phyloP scores from a whole-genome alignment of 2,329 filamentous ascomycete genomes.

The Curvularia spicifera region DNA sequence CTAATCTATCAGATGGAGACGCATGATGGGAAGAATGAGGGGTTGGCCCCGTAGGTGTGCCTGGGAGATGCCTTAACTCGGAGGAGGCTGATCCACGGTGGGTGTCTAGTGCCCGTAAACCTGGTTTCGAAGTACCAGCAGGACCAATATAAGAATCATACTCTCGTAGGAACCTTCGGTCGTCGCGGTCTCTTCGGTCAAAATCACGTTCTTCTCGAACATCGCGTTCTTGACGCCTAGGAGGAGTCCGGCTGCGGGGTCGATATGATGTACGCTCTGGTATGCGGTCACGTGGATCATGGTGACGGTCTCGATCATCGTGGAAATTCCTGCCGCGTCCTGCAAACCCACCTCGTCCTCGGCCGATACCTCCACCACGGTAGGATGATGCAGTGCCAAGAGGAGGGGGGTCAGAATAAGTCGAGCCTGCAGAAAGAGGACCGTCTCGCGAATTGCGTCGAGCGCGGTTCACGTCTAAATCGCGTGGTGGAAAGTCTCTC shows the following conservation, averaged over 20 bases:
- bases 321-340: conserved; percentile 56
- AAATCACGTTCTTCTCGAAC: conserved; percentile 49
- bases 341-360: conserved; percentile 58
- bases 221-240: conserved; percentile 59
- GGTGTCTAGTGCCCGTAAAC: conserved; percentile 39
- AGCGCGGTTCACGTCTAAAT: conserved; percentile 70
- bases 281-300: conserved; percentile 50
- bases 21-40: conserved; percentile 44
- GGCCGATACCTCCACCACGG: conserved; percentile 60
- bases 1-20: conserved; percentile 42
- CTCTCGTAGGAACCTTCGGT: conserved; percentile 54
- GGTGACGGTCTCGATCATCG: conserved; percentile 58
- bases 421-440: conserved; percentile 73
- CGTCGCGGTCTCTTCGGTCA: conserved; percentile 49
- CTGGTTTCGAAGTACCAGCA: conserved; percentile 39
- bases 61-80: conserved; percentile 43
- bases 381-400: conserved; percentile 62
- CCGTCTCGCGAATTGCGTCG: conserved; percentile 75
- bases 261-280: conserved; percentile 58
- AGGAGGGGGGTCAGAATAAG: conserved; percentile 68
- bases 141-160: conserved; percentile 53
- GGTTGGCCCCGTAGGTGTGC: conserved; percentile 43
- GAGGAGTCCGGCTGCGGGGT: conserved; percentile 69
- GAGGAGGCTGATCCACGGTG: conserved; percentile 37
- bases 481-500: conserved; percentile 65